Conservation (phyloP, 805 yeast species). For the Candida boidinii region DNA sequence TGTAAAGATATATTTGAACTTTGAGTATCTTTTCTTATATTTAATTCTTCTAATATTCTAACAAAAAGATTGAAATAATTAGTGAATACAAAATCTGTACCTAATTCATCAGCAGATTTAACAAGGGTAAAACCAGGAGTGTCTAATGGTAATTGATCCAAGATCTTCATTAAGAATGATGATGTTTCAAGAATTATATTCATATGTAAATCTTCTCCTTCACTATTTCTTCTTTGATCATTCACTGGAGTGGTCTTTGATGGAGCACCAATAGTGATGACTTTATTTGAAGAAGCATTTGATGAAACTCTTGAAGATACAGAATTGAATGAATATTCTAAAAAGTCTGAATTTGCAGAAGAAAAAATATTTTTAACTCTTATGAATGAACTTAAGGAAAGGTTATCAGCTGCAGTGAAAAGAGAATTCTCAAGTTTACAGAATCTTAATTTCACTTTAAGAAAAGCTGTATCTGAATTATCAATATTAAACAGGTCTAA, state of each 20-base stretch:
- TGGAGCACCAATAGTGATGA: too few species aligned
- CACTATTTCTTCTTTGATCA: slow-evolving; percentile 14
- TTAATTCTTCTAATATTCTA: slow-evolving; percentile 39
- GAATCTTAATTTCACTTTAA: slow-evolving; percentile 21
- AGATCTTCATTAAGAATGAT: slow-evolving; percentile 43
- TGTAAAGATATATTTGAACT: slow-evolving; percentile 17
- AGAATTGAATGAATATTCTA: slow-evolving; percentile 23
- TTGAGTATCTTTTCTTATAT: slow-evolving; percentile 12
- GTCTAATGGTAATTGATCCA: slow-evolving; percentile 53
- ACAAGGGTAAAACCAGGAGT: slow-evolving; percentile 34
- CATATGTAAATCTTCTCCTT: slow-evolving; percentile 18
- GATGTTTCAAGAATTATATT: slow-evolving; percentile 42
- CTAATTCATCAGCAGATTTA: slow-evolving; percentile 12
- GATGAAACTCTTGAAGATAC: too few species aligned
- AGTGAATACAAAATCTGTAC: slow-evolving; percentile 49
- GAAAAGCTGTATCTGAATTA: slow-evolving; percentile 14
- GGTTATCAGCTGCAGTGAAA: slow-evolving; percentile 16
- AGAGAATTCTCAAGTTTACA: slow-evolving; percentile 22
- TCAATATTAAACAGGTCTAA: slow-evolving; percentile 13
- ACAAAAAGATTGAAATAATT: slow-evolving; percentile 59
- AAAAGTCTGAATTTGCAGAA: slow-evolving; percentile 22
- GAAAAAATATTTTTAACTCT: slow-evolving; percentile 23
- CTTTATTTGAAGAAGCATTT: too few species aligned
- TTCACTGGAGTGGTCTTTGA: too few species aligned
- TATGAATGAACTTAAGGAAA: slow-evolving; percentile 22